Evolutionary conservation across 148 eudicot genomes (phyloP).

Genomic region (Silene uniflora): DNA sequence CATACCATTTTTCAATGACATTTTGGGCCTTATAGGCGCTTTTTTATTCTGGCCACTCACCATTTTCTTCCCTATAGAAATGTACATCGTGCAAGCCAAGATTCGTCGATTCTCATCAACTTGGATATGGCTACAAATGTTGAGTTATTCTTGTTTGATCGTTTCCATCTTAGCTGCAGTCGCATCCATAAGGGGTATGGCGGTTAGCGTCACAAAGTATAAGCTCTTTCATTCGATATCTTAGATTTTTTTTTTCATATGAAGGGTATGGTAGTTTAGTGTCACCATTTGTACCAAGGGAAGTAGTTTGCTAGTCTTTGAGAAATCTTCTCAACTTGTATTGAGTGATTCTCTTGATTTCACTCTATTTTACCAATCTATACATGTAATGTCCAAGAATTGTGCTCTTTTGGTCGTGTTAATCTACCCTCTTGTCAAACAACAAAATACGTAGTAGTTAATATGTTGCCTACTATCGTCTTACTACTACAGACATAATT

Average conservation of each 20-base stretch:
- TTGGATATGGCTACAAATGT: slow-evolving; percentile 9
- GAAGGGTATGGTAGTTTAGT: background rate
- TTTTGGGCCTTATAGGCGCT: slow-evolving; percentile 55
- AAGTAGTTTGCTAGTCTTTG: background rate
- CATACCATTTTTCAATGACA: slow-evolving; percentile 57
- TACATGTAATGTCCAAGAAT: too few relatives aligned
- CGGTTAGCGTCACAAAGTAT: background rate
- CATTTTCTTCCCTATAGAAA: slow-evolving; percentile 52
- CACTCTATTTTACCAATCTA: too few relatives aligned
- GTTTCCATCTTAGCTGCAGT: slow-evolving; percentile 10
- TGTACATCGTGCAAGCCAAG: slow-evolving; percentile 23
- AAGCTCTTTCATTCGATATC: slow-evolving; percentile 12
- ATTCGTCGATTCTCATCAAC: slow-evolving; percentile 13
- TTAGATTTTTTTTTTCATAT: background rate
- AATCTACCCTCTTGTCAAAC: too few relatives aligned
- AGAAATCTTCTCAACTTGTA: background rate
- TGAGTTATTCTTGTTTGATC: slow-evolving; percentile 8
- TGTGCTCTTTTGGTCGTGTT: too few relatives aligned
- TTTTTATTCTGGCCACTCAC: slow-evolving; percentile 55
- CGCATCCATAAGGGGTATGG: slow-evolving; percentile 13
- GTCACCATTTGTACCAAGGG: too few relatives aligned
- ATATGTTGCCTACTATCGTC: too few relatives aligned
- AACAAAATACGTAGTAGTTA: too few relatives aligned
- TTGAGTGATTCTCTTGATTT: background rate
- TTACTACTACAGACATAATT: too few relatives aligned